These are phyloP conservation scores for Theileria parva DNA, from an alignment of 169 alveolate species.

Conservation along the genomic window DNA sequence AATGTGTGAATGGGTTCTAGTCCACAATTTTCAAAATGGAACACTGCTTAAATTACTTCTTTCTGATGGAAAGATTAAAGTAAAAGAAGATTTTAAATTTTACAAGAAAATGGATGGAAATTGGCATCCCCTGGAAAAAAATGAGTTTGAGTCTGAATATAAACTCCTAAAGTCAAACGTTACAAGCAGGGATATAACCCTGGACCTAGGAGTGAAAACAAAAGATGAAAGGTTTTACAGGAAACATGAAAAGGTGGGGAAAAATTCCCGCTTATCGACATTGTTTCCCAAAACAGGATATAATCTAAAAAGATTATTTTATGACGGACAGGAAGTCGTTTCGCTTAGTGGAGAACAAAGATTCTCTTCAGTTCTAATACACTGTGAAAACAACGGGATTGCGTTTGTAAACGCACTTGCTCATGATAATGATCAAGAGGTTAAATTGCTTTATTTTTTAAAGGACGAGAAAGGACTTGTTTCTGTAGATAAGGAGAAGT, in stretches of 20 bases:
- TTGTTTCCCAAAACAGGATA: slow-evolving; percentile 2
- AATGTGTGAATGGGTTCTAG: background rate
- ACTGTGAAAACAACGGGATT: background rate
- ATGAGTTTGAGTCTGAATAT: background rate
- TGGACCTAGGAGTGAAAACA: background rate
- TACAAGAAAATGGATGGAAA: background rate
- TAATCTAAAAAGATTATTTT: background rate
- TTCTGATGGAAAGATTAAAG: background rate
- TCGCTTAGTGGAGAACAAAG: background rate
- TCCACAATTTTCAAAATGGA: background rate
- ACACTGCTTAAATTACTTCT: background rate
- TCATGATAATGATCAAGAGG: background rate
- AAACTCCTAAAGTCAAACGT: background rate
- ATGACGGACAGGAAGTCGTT: background rate
- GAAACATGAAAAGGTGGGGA: background rate
- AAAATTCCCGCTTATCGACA: background rate
- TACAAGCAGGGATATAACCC: background rate
- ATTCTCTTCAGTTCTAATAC: background rate
- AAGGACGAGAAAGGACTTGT: background rate
- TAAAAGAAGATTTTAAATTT: background rate
- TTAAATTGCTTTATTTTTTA: background rate
- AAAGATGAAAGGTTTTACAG: background rate
- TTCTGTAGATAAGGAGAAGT: background rate
- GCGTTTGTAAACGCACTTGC: background rate
- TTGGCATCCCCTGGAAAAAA: background rate